These are phyloP conservation scores for Eucalyptus leucophloia DNA, from an alignment of 345 rosid species.

Conservation along the genomic window DNA sequence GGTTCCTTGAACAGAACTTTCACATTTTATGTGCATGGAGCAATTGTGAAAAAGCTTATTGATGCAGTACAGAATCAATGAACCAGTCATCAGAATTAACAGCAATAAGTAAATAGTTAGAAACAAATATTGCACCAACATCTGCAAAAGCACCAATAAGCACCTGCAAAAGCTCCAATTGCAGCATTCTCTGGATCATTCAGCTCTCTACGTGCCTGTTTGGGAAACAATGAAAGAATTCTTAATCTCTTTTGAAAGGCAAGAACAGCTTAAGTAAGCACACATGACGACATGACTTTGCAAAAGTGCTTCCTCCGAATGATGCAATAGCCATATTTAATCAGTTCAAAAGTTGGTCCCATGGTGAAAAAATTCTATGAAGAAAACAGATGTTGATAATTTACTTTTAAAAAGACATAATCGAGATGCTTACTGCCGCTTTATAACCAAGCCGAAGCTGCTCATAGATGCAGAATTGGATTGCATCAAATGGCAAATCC, in stretches of 20 bases:
- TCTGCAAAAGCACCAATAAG: background rate
- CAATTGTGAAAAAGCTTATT: background rate
- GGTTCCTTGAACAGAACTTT: background rate
- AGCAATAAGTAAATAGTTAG: background rate
- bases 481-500: conserved; percentile 95
- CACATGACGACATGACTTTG: background rate
- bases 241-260: background rate
- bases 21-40: background rate
- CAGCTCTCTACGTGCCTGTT: conserved; percentile 71
- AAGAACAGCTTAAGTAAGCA: background rate
- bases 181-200: conserved; percentile 90
- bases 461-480: conserved; percentile 94
- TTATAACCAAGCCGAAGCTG: conserved; percentile 87
- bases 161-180: conserved; percentile 93
- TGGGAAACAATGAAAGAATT: background rate
- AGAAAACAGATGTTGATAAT: background rate
- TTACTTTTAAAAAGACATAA: background rate
- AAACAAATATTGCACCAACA: background rate
- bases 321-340: background rate
- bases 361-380: background rate
- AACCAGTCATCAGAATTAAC: background rate
- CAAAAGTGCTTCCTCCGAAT: background rate
- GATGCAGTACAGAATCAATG: background rate
- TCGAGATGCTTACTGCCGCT: conserved; percentile 43
- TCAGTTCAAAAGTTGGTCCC: background rate